Evolutionary conservation across 148 eudicot genomes (phyloP).

Genomic region (Bassia scoparia): DNA sequence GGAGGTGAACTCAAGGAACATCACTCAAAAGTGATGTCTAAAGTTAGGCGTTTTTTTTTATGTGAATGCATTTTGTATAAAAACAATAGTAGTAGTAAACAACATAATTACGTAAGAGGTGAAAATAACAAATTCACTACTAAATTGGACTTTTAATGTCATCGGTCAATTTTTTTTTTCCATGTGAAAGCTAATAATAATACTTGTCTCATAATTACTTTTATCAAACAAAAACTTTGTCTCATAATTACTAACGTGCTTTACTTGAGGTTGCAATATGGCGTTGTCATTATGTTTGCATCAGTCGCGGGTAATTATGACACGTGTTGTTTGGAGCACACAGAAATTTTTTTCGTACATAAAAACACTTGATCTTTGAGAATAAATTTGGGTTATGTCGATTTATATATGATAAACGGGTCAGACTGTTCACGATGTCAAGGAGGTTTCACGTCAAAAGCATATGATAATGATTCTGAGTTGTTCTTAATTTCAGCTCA

Average conservation of each 20-base stretch:
- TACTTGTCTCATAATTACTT: slow-evolving; percentile 8
- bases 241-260: slow-evolving; percentile 14
- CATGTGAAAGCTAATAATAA: slow-evolving; percentile 15
- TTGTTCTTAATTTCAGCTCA: no score
- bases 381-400: no score
- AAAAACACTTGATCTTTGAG: no score
- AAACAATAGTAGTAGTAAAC: neutral
- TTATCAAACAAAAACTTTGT: neutral
- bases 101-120: neutral
- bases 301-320: slow-evolving; percentile 11
- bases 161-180: slow-evolving; percentile 3
- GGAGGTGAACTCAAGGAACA: neutral
- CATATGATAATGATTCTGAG: no score
- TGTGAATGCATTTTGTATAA: neutral
- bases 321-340: neutral
- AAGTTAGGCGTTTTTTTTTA: neutral
- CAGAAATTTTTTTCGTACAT: neutral
- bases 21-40: neutral
- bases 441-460: no score
- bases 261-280: slow-evolving; percentile 12
- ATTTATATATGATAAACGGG: no score
- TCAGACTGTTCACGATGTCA: no score
- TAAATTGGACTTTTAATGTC: neutral
- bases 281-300: slow-evolving; percentile 10
- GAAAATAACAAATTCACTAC: neutral